These are phyloP conservation scores for Euphorbia schlechtendalii DNA, from an alignment of 441 rosid species.

Conservation along the genomic window DNA sequence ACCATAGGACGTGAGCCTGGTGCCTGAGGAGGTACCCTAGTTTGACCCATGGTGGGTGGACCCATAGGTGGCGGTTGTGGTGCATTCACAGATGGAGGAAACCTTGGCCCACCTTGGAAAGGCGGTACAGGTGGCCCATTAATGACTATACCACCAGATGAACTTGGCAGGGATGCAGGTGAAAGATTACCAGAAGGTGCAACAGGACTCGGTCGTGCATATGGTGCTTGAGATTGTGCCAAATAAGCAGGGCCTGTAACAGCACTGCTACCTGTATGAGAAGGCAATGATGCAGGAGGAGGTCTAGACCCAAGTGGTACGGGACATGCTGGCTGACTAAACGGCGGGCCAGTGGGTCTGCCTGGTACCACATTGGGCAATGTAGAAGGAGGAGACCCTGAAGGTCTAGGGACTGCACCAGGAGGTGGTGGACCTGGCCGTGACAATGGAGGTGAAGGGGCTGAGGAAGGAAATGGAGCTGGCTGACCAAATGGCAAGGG, in stretches of 20 bases:
- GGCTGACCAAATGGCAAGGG: constrained; percentile 63
- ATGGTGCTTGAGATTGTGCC: constrained; percentile 18
- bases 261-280: constrained; percentile 28
- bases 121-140: constrained; percentile 62
- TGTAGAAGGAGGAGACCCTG: constrained; percentile 41
- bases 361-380: constrained; percentile 47
- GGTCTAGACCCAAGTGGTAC: constrained; percentile 60
- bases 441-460: constrained; percentile 44
- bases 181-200: constrained; percentile 37
- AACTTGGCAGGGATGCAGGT: constrained; percentile 37
- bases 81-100: constrained; percentile 37
- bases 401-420: constrained; percentile 37
- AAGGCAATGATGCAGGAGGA: constrained; percentile 50
- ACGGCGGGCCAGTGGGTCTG: constrained; percentile 50
- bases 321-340: constrained; percentile 27
- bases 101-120: constrained; percentile 39
- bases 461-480: constrained; percentile 42
- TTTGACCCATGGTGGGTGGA: constrained; percentile 34
- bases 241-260: constrained; percentile 21
- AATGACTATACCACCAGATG: constrained; percentile 42
- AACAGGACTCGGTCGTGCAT: constrained; percentile 32
- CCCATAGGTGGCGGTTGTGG: constrained; percentile 46
- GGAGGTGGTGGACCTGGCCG: constrained; percentile 44
- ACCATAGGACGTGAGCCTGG: constrained; percentile 35
- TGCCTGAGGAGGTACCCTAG: constrained; percentile 43